Evolutionary conservation across 2,329 filamentous ascomycete genomes (phyloP).

Genomic region (Diplocarpon mali): DNA sequence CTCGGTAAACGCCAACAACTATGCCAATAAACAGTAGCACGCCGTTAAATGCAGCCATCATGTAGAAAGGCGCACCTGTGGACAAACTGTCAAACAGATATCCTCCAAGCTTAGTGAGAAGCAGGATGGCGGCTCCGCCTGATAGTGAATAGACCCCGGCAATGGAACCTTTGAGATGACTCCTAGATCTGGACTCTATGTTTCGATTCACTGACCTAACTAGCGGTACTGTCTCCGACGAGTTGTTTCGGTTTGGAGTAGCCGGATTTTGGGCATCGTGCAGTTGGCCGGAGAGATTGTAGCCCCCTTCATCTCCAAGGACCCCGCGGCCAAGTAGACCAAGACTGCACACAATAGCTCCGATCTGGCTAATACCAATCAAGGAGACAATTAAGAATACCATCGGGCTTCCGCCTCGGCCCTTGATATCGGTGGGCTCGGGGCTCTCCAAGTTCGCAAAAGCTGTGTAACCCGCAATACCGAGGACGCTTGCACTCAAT

Average conservation of each 20-base stretch:
- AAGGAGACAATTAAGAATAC: constrained; percentile 71
- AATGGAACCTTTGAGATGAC: constrained; percentile 74
- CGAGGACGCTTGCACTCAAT: constrained; percentile 57
- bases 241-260: constrained; percentile 1
- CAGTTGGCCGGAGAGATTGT: constrained; percentile 25
- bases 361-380: constrained; percentile 88
- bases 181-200: constrained; percentile 17
- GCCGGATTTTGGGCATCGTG: constrained; percentile 6
- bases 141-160: constrained; percentile 89
- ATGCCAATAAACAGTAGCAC: constrained; percentile 45
- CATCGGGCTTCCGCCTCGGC: constrained; percentile 52
- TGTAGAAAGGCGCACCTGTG: constrained; percentile 75
- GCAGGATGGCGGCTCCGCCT: constrained; percentile 78
- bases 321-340: constrained; percentile 76
- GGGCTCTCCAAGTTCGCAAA: constrained; percentile 72
- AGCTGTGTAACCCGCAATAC: constrained; percentile 64
- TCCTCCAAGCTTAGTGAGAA: constrained; percentile 86
- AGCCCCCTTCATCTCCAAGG: constrained; percentile 36
- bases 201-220: constrained; percentile 16
- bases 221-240: constrained; percentile 23
- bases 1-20: constrained; percentile 23
- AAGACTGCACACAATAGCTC: constrained; percentile 91
- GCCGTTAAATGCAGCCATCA: constrained; percentile 85
- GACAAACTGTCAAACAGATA: constrained; percentile 69
- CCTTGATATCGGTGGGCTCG: constrained; percentile 53